Evolutionary conservation across 768 basidiomycete genomes (phyloP).

Genomic region (Leccinum barrowsii): DNA sequence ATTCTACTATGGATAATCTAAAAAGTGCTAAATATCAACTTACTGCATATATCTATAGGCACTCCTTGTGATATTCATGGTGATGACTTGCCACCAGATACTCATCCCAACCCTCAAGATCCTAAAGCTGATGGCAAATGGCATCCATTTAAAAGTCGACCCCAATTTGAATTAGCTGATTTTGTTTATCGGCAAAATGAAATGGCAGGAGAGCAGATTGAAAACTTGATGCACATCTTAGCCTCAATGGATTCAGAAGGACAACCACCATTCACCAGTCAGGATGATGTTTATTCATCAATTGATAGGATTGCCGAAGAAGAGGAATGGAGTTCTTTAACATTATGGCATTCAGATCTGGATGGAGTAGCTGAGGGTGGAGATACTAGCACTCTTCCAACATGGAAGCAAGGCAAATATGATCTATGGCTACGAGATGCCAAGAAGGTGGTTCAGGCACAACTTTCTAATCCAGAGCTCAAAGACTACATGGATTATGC

Average conservation of each 20-base stretch:
- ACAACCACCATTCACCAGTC: no score
- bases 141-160: neutral
- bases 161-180: neutral
- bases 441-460: neutral
- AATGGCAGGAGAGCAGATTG: neutral
- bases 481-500: neutral
- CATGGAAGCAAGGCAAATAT: neutral
- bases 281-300: neutral
- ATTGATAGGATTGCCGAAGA: neutral
- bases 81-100: neutral
- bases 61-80: neutral
- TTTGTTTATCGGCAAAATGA: neutral
- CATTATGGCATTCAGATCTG: no score
- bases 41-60: no score
- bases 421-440: neutral
- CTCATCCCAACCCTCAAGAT: neutral
- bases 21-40: no score
- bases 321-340: neutral
- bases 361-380: no score
- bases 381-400: neutral
- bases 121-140: neutral
- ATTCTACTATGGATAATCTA: no score
- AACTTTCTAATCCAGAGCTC: neutral
- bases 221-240: neutral
- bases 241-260: no score